Conservation (phyloP, 73 alveolate genomes). For the Tetrahymena malaccensis region DNA sequence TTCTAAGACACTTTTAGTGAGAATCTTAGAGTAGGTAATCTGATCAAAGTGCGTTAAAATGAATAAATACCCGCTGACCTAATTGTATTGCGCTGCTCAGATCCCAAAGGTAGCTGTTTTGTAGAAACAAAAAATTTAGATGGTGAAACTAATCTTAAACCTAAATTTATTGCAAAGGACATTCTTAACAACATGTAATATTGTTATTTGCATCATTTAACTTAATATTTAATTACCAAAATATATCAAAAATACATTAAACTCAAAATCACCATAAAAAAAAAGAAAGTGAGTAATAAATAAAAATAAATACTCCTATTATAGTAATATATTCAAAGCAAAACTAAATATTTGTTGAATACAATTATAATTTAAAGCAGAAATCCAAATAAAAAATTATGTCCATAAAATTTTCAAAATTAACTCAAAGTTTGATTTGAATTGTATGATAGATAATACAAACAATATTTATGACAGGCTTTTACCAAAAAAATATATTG, state of each 20-base stretch:
- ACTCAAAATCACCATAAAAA: not conserved
- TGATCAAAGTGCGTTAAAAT: slow-evolving; percentile 24
- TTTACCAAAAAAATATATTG: too few species aligned
- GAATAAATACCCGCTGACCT: slow-evolving; percentile 83
- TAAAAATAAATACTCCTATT: not conserved
- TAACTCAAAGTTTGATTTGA: too few species aligned
- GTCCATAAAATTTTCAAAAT: too few species aligned
- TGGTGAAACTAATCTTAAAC: slow-evolving; percentile 76
- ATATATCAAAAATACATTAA: not conserved
- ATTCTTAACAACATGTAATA: not conserved
- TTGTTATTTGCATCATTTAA: not conserved
- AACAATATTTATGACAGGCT: too few species aligned
- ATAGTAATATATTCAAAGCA: too few species aligned
- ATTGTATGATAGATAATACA: too few species aligned
- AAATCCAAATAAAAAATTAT: too few species aligned
- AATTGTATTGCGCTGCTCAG: slow-evolving; percentile 55
- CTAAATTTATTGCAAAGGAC: slow-evolving; percentile 36
- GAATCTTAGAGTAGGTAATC: slow-evolving; percentile 40
- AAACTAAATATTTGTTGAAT: too few species aligned
- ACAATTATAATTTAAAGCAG: too few species aligned
- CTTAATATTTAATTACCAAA: not conserved
- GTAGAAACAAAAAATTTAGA: slow-evolving; percentile 79
- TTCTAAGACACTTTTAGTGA: slow-evolving; percentile 8
- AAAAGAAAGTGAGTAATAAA: not conserved
- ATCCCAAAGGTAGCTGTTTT: slow-evolving; percentile 64